Evolutionary conservation across 441 rosid species (phyloP).

Genomic region (Eutrema salsugineum): DNA sequence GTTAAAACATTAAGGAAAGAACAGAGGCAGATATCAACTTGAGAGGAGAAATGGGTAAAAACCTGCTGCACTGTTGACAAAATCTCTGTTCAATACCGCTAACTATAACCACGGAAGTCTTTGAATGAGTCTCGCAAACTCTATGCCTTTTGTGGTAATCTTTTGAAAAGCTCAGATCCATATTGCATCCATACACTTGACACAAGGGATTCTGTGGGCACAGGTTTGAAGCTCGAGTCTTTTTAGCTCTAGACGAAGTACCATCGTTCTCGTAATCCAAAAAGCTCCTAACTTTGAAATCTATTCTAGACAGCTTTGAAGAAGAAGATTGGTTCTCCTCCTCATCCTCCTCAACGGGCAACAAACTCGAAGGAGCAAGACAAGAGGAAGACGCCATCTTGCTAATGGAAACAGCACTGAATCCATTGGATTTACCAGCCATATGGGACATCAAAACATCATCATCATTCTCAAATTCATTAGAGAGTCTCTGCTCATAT

Average conservation of each 20-base stretch:
- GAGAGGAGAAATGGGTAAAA: conserved; percentile 28
- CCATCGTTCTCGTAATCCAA: conserved; percentile 33
- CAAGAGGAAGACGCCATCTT: conserved; percentile 28
- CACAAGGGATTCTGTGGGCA: conserved; percentile 50
- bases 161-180: conserved; percentile 70
- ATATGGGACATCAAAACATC: conserved; percentile 33
- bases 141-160: conserved; percentile 87
- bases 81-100: conserved; percentile 84
- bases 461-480: conserved; percentile 27
- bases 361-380: conserved; percentile 37
- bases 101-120: conserved; percentile 75
- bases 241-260: conserved; percentile 39
- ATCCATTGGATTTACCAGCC: conserved; percentile 31
- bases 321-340: conserved; percentile 37
- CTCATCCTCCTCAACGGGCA: conserved; percentile 16
- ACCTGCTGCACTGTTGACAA: conserved; percentile 99
- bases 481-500: conserved; percentile 42
- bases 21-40: background rate
- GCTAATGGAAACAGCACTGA: conserved; percentile 29
- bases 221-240: conserved; percentile 38
- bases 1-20: background rate
- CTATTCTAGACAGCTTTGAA: conserved; percentile 47
- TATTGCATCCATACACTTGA: conserved; percentile 77
- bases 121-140: conserved; percentile 88
- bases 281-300: conserved; percentile 65